Percentiles rank a stretch among this genome's conserved stretches.
Evolutionary conservation across 1,139 yeast genomes (phyloP).

Genomic region (Suhomyces kunorum): DNA sequence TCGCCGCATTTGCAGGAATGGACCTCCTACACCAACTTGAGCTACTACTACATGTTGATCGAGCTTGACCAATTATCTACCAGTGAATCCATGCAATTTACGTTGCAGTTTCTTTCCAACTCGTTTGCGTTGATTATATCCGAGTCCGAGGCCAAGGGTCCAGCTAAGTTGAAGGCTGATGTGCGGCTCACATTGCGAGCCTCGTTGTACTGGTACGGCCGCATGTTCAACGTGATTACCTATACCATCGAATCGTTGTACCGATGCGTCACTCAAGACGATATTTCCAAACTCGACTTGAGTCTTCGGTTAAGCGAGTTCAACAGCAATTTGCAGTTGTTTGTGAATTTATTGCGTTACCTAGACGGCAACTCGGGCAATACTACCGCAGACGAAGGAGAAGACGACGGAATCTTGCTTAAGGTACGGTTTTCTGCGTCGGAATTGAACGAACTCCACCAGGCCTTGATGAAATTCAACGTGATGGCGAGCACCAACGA

Average conservation of each 20-base stretch:
- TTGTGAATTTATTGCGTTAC: conserved; percentile 25
- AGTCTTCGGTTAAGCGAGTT: conserved; percentile 23
- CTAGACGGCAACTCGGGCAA: conserved; percentile 12
- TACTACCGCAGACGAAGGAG: not conserved
- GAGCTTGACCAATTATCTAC: conserved; percentile 45
- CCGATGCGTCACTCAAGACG: conserved; percentile 18
- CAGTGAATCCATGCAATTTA: conserved; percentile 42
- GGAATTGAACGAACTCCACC: conserved; percentile 17
- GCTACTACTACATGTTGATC: conserved; percentile 41
- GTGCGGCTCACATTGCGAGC: conserved; percentile 15
- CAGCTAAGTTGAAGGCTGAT: conserved; percentile 5
- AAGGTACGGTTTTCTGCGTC: conserved; percentile 11
- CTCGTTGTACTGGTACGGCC: conserved; percentile 36
- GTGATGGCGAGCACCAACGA: conserved; percentile 17
- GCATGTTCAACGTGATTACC: conserved; percentile 38
- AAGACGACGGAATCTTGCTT: not conserved
- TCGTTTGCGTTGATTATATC: conserved; percentile 40
- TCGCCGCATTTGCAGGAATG: conserved; percentile 34
- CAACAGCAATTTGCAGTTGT: conserved; percentile 25
- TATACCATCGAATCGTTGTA: conserved; percentile 31
- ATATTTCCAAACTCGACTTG: conserved; percentile 16
- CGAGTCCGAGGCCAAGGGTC: conserved; percentile 17
- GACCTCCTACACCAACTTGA: conserved; percentile 36
- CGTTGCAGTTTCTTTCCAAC: conserved; percentile 44
- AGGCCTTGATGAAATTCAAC: conserved; percentile 20